Evolutionary conservation across 495 filamentous ascomycete species (phyloP), one percentile per base, ranked within the genome.

Genomic region (Chaetomium fimeti): DNA sequence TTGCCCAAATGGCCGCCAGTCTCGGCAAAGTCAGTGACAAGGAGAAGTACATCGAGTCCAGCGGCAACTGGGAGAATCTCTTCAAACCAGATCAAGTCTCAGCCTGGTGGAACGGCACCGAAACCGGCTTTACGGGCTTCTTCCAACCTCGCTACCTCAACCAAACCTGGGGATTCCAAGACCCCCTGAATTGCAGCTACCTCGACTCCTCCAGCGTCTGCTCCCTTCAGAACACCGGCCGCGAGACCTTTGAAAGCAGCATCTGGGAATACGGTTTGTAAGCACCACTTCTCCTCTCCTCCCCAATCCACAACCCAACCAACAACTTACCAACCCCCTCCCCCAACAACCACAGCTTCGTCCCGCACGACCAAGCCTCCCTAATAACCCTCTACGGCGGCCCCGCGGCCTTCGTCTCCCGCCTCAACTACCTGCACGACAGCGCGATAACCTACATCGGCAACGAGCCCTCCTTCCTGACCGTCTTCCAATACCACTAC

Each of bases 401-500:
- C 0, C 79, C 83, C 0, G 71, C 79, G 0, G 63, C 73, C n/a
- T 92, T 90, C 60, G 79, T 86, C 24, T 69, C 77, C 22, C 85
- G 88, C 2, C 80, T 92, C 0, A 73, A 84, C 66, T 91, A 84
- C 75, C 78, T 91, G 16, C 88, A 91, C 71, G 83, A 87, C 59
- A 69, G 72, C 16, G 83, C 85, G 3, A 83, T 91, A 6, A 85
- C 87, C 20, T 88, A 90, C 69, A 85, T 91, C 36, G 87, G 88
- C 13, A 89, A 92, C 68, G 89, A 92, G 66, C 88, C 87, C 20
- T 78, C 88, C 0, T 90, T 91, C 68, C 74, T 91, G 1, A 86
- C 85, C 0, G 82, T 89, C 0, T 90, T 82, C 68, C 87, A 89
- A 70, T 90, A 87, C 62, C 88, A 90, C 72, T 91, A 91, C 68